phyloP scores from a whole-genome alignment of 305 asterid genomes.

The Fraxinus ornus region DNA sequence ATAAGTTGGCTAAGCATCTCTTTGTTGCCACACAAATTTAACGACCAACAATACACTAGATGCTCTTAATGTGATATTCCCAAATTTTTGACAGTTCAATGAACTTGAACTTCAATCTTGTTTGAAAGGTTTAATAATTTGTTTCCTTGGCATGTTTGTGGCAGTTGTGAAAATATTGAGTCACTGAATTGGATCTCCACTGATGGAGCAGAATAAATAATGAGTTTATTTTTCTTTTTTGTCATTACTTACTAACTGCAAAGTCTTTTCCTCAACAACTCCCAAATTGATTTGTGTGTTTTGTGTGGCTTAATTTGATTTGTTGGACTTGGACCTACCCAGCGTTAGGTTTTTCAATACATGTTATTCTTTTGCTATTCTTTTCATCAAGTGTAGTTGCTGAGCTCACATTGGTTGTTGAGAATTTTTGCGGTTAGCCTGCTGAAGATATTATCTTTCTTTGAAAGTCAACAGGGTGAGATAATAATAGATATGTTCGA shows the following conservation, averaged over 20 bases:
- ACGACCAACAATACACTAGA: constrained; percentile 11
- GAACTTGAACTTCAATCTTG: neutral
- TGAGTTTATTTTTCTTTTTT: neutral
- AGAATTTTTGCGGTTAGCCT: neutral
- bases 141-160: constrained; percentile 8
- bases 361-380: neutral
- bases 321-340: neutral
- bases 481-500: neutral
- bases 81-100: neutral
- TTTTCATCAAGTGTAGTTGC: neutral
- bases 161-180: neutral
- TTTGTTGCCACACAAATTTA: constrained; percentile 1
- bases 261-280: neutral
- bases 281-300: neutral
- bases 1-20: constrained; percentile 14
- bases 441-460: neutral
- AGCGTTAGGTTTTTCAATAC: neutral
- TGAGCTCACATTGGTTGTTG: neutral
- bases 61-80: neutral
- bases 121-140: neutral
- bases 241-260: neutral
- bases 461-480: neutral
- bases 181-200: neutral
- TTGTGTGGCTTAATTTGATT: neutral
- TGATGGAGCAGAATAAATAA: neutral